Base-by-base conservation (phyloP, 2,329 filamentous ascomycete genomes). In the Colletotrichum karsti region DNA sequence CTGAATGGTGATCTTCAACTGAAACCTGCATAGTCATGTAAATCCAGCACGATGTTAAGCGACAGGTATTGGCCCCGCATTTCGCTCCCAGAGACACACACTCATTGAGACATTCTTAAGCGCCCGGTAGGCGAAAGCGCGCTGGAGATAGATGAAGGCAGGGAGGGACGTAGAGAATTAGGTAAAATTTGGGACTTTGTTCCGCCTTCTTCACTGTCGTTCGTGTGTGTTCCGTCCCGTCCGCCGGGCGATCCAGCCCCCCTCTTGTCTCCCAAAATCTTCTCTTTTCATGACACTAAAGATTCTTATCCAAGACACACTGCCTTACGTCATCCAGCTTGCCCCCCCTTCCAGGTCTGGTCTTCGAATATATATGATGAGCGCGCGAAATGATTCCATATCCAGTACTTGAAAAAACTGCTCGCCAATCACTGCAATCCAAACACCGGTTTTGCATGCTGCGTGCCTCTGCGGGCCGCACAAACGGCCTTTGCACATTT, bases 141-240 rank as follows among this genome's bases (percentile, higher is more conserved):
- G 33, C 13, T 22, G 28, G 18, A 28, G 20, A 28, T n/a, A 12
- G 12, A 18, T 8, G 6, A 33, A 41, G 7, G 8, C 7, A 18
- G 18, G 9, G 42, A 22, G 26, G 12, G 26, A 51, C 26, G 55
- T 41, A 50, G 61, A 46, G 54, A 65, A 68, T 68, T 65, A 59
- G 41, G 61, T 68, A 55, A n/a, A 55, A 65, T 65, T 68, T 26
- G 60, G 61, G 39, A 55, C 54, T 35, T n/a, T 53, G 37, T 62
- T 51, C 30, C 44, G 33, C 46, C 57, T 18, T 51, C 24, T 60
- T 53, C 54, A 33, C 48, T 50, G 50, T 54, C 46, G 33, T 30
- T 51, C n/a, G 30, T 33, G 46, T 20, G 33, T 48, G 51, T 64
- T 13, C 57, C 35, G 15, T 56, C 37, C 33, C 28, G 20, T 53